Evolutionary conservation across 2,329 filamentous ascomycete species (phyloP).

Genomic region (Colletotrichum endophyticum): DNA sequence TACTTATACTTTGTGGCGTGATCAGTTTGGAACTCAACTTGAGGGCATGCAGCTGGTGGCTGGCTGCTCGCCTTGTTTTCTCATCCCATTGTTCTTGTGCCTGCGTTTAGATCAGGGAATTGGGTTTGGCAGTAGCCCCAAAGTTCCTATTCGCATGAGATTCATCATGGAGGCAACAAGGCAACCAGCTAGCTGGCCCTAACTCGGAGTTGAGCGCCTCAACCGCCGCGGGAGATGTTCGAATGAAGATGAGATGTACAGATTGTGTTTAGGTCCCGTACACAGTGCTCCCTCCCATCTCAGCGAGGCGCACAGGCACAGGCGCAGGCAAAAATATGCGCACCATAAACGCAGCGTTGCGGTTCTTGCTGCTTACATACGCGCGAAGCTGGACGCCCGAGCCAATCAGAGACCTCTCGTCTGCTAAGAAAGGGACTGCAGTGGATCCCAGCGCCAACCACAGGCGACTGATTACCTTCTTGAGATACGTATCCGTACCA

Average conservation of each 20-base stretch:
- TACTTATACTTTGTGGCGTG: background rate
- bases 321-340: background rate
- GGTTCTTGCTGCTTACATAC: conserved; percentile 6
- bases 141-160: background rate
- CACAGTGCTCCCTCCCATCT: background rate
- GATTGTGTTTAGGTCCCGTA: background rate
- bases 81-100: background rate
- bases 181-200: background rate
- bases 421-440: background rate
- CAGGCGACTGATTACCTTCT: background rate
- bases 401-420: background rate
- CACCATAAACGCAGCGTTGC: background rate
- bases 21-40: background rate
- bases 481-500: background rate
- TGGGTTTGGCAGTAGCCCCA: background rate
- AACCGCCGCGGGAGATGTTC: background rate
- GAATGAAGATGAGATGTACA: background rate
- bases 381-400: background rate
- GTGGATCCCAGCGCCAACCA: background rate
- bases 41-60: background rate
- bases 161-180: background rate
- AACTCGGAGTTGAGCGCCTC: background rate
- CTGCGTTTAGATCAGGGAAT: background rate
- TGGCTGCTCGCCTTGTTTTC: background rate
- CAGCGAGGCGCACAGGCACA: background rate